phyloP scores from a whole-genome alignment of 495 filamentous ascomycete genomes.

The Lasiosphaeria miniovina region DNA sequence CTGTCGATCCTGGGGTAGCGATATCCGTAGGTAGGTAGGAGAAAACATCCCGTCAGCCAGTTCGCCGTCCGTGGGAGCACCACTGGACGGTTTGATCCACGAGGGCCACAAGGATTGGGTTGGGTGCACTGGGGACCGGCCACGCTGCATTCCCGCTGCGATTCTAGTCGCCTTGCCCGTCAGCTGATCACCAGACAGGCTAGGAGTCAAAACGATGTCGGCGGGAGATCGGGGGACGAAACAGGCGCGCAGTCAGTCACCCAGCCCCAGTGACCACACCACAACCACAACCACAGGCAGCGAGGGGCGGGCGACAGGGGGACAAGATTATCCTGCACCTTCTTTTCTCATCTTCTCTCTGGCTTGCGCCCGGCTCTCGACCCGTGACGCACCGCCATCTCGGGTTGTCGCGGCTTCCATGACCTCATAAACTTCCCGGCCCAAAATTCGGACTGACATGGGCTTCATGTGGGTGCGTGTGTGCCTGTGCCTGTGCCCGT shows the following conservation, averaged over 20 bases:
- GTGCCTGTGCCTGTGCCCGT: background rate
- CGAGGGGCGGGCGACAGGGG: no score
- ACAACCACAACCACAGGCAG: no score
- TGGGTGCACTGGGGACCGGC: background rate
- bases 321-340: no score
- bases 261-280: no score
- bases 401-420: background rate
- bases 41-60: no score
- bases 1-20: constrained; percentile 21
- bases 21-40: no score
- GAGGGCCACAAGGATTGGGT: background rate
- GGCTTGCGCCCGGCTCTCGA: background rate
- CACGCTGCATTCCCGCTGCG: background rate
- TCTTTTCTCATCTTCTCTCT: background rate
- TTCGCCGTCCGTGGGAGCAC: no score
- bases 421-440: background rate
- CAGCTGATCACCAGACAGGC: constrained; percentile 2
- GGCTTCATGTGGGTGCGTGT: background rate
- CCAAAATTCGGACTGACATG: background rate
- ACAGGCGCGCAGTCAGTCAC: no score
- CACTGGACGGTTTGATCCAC: constrained; percentile 6
- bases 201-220: background rate
- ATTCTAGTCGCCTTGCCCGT: background rate
- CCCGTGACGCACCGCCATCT: background rate
- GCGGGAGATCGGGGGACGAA: background rate